These are phyloP conservation scores for Sodiomyces alkalinus DNA, from an alignment of 2,329 filamentous ascomycete species.

Conservation along the genomic window DNA sequence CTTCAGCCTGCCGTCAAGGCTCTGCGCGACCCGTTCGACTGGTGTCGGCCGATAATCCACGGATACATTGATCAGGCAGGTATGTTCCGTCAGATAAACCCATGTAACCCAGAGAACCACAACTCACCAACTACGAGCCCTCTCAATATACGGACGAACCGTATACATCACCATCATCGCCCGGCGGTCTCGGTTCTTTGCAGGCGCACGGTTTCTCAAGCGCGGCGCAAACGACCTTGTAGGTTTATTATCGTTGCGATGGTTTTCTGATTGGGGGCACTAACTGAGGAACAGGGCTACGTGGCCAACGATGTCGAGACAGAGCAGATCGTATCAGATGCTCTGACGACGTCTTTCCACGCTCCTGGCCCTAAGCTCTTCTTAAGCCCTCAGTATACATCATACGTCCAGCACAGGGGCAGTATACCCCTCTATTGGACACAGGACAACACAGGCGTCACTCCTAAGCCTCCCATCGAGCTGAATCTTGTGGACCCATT, in stretches of 20 bases:
- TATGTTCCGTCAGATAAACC: slow-evolving; percentile 9
- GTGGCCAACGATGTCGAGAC: slow-evolving; percentile 98
- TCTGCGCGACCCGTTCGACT: slow-evolving; percentile 75
- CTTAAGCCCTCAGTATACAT: slow-evolving; percentile 83
- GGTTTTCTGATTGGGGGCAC: not conserved
- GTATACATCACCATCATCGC: slow-evolving; percentile 93
- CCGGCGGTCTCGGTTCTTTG: slow-evolving; percentile 80
- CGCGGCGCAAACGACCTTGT: slow-evolving; percentile 79
- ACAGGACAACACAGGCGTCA: slow-evolving; percentile 87
- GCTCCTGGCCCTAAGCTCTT: slow-evolving; percentile 74
- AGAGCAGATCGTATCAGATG: slow-evolving; percentile 94
- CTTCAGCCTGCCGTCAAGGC: slow-evolving; percentile 56
- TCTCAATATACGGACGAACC: slow-evolving; percentile 74
- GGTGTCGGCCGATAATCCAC: slow-evolving; percentile 91
- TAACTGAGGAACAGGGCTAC: slow-evolving; percentile 42
- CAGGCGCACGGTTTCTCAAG: slow-evolving; percentile 86
- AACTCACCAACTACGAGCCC: slow-evolving; percentile 30
- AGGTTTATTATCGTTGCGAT: slow-evolving; percentile 8
- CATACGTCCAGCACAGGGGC: slow-evolving; percentile 89
- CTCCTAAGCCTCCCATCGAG: slow-evolving; percentile 91
- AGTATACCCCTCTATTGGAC: slow-evolving; percentile 97
- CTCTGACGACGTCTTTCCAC: slow-evolving; percentile 89
- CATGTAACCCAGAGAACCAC: not conserved
- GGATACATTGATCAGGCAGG: slow-evolving; percentile 87
- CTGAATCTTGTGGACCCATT: slow-evolving; percentile 93